phyloP scores from a whole-genome alignment of 2,329 filamentous ascomycete species.

The Claviceps lovelessii region DNA sequence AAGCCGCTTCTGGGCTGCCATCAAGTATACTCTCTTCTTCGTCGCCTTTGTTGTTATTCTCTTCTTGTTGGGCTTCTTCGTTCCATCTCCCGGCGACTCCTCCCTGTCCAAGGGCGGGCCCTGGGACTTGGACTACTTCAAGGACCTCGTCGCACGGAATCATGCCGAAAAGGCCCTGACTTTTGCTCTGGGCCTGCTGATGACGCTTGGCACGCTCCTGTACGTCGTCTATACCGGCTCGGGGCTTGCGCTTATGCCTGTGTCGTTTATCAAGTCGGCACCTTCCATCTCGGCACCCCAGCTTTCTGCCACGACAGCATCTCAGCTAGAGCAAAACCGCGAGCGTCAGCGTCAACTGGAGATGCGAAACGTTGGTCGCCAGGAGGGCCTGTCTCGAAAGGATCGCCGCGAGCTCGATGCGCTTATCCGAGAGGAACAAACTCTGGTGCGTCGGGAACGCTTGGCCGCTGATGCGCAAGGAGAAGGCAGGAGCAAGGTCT shows the following conservation, averaged over 20 bases:
- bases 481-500: conserved; percentile 59
- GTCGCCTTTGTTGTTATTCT: conserved; percentile 64
- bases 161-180: conserved; percentile 85
- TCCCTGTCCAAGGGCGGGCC: conserved; percentile 44
- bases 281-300: conserved; percentile 73
- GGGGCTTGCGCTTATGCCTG: conserved; percentile 75
- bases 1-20: conserved; percentile 63
- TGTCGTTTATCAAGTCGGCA: conserved; percentile 83
- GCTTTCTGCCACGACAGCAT: conserved; percentile 60
- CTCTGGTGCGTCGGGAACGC: conserved; percentile 74
- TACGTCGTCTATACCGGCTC: conserved; percentile 82
- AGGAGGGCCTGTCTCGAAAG: conserved; percentile 63
- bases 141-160: conserved; percentile 59
- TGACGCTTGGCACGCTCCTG: conserved; percentile 71
- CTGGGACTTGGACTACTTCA: conserved; percentile 84
- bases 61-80: conserved; percentile 88
- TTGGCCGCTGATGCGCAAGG: conserved; percentile 71
- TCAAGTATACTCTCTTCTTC: conserved; percentile 85
- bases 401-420: conserved; percentile 80
- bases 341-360: conserved; percentile 88
- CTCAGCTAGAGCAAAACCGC: conserved; percentile 72
- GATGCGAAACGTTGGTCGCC: conserved; percentile 62
- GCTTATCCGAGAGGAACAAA: conserved; percentile 79
- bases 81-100: conserved; percentile 60
- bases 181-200: conserved; percentile 77